These are phyloP conservation scores for Phytophthora pisi DNA, from an alignment of 352 stramenopile species.

Conservation along the genomic window DNA sequence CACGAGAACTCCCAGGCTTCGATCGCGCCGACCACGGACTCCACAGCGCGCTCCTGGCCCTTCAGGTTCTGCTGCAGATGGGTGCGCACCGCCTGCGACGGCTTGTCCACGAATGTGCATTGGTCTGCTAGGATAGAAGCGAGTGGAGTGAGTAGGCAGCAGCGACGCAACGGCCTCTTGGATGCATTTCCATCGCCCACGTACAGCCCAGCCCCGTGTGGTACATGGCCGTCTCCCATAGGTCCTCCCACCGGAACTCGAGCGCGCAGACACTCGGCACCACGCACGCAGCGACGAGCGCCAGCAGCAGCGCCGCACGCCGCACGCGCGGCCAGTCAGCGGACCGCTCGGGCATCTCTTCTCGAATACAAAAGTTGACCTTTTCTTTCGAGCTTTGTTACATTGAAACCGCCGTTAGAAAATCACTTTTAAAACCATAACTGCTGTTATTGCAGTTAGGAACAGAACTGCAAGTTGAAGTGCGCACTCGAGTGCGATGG, in stretches of 20 bases:
- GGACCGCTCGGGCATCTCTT: constrained; percentile 3
- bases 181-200: constrained; percentile 24
- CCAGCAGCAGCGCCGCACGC: constrained; percentile 24
- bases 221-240: constrained; percentile 50
- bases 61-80: constrained; percentile 66
- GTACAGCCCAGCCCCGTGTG: constrained; percentile 57
- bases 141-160: constrained; percentile 7
- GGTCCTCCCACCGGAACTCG: constrained; percentile 35
- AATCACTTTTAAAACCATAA: background rate
- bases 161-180: constrained; percentile 3
- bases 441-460: background rate
- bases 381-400: background rate
- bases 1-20: constrained; percentile 88
- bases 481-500: constrained; percentile 1
- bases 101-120: constrained; percentile 75
- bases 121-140: constrained; percentile 47
- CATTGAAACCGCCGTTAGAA: background rate
- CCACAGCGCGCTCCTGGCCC: constrained; percentile 66
- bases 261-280: constrained; percentile 14
- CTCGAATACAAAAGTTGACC: background rate
- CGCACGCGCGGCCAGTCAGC: background rate
- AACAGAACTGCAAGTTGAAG: constrained; percentile 24
- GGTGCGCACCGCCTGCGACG: constrained; percentile 54
- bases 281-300: constrained; percentile 14
- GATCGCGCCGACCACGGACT: constrained; percentile 70